Evolutionary conservation across 306 rosid species (phyloP).

Genomic region (Acacia acuminata): DNA sequence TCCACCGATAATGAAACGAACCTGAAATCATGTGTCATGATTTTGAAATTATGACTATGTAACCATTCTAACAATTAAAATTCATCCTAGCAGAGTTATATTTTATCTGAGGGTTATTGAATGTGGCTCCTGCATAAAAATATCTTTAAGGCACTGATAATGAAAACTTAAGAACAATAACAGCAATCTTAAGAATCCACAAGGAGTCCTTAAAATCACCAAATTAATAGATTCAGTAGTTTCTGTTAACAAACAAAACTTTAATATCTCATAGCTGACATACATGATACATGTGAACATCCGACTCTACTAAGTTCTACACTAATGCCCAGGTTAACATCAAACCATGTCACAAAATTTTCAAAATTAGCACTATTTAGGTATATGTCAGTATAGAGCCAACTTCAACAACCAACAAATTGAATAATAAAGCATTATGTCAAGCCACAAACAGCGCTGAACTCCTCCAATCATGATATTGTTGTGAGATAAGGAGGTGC

Average conservation of each 20-base stretch:
- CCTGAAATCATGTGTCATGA: constrained; percentile 51
- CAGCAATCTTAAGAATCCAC: neutral
- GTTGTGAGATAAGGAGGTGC: neutral
- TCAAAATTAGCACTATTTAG: neutral
- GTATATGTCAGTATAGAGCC: neutral
- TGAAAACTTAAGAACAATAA: neutral
- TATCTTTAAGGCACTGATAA: constrained; percentile 7
- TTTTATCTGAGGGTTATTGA: neutral
- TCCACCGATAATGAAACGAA: constrained; percentile 86
- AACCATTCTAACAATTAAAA: constrained; percentile 12
- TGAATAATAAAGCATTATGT: neutral
- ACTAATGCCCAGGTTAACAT: neutral
- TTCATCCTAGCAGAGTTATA: constrained; percentile 3
- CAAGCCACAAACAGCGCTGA: neutral
- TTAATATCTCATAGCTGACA: neutral
- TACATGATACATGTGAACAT: neutral
- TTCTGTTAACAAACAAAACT: neutral
- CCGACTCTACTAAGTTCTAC: neutral
- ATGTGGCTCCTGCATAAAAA: constrained; percentile 4
- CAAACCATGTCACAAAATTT: neutral
- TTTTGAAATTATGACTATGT: constrained; percentile 24
- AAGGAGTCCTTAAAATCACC: neutral
- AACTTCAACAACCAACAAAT: neutral
- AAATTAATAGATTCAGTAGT: neutral
- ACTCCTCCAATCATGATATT: neutral